Evolutionary conservation across 2,329 filamentous ascomycete genomes (phyloP).

Genomic region (Emydomyces testavorans): DNA sequence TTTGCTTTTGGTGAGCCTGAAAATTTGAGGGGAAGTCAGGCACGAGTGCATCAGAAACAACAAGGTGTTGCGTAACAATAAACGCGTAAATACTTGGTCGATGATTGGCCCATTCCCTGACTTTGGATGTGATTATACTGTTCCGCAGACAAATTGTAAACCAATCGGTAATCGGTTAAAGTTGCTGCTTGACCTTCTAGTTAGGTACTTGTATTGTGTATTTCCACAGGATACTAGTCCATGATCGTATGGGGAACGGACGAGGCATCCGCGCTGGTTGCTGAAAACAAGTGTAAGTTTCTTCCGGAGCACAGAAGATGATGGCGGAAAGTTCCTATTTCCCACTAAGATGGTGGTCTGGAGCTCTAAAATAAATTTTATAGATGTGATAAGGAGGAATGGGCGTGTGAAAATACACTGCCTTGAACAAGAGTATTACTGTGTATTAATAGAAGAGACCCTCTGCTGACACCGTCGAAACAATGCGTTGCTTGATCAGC

Average conservation of each 20-base stretch:
- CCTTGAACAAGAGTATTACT: too few species aligned
- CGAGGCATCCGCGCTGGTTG: too few species aligned
- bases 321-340: background rate
- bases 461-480: too few species aligned
- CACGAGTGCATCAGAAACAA: conserved; percentile 8
- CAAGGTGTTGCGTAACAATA: background rate
- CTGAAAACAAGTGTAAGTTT: too few species aligned
- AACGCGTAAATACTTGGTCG: conserved; percentile 1
- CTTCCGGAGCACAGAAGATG: background rate
- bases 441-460: too few species aligned
- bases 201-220: background rate
- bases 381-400: background rate
- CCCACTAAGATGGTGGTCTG: background rate
- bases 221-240: too few species aligned
- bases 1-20: conserved; percentile 7
- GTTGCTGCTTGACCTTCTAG: background rate
- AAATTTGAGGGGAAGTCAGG: conserved; percentile 6
- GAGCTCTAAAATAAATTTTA: background rate
- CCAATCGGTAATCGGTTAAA: conserved; percentile 8
- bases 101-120: background rate
- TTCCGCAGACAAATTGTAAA: background rate
- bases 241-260: too few species aligned
- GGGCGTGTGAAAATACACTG: background rate
- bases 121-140: conserved; percentile 6
- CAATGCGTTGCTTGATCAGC: background rate